Percentiles rank a stretch among this genome's conserved stretches.
phyloP scores from a whole-genome alignment of 495 filamentous ascomycete species.

The Penicillium samsonianum region DNA sequence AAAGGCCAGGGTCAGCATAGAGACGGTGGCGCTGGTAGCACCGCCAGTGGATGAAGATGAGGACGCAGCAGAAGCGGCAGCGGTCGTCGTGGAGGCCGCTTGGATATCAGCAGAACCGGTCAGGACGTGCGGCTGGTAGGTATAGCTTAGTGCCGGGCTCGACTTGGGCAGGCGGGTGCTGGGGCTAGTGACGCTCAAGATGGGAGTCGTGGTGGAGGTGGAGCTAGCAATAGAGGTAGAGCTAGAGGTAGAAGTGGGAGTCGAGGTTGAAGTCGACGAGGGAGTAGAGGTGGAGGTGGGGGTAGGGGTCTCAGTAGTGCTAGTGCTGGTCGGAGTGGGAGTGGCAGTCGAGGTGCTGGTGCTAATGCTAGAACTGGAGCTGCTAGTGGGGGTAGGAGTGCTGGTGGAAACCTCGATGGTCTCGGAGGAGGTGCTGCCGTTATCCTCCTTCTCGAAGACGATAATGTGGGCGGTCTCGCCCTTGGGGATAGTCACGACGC shows the following conservation, averaged over 20 bases:
- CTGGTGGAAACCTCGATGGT: conserved; percentile 19
- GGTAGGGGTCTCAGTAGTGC: conserved; percentile 28
- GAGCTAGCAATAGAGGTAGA: conserved; percentile 12
- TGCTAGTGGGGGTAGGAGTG: conserved; percentile 21
- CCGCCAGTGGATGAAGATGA: conserved; percentile 18
- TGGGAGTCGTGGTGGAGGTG: conserved; percentile 28
- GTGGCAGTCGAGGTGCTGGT: conserved; percentile 30
- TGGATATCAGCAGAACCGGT: conserved; percentile 13
- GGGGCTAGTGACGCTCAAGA: conserved; percentile 39
- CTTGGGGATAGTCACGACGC: conserved; percentile 74
- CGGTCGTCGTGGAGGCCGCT: conserved; percentile 13
- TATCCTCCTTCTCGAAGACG: conserved; percentile 52
- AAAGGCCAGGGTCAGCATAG: conserved; percentile 31
- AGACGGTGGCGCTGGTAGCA: conserved; percentile 27
- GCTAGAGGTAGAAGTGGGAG: conserved; percentile 16
- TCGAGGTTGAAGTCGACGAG: conserved; percentile 27
- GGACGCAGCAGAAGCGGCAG: conserved; percentile 18
- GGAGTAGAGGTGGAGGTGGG: conserved; percentile 22
- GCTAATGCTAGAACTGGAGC: conserved; percentile 25
- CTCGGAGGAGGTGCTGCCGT: conserved; percentile 23
- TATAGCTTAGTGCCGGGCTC: conserved; percentile 12
- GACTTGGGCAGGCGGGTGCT: conserved; percentile 33
- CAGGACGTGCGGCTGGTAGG: conserved; percentile 13
- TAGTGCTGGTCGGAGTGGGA: conserved; percentile 23
- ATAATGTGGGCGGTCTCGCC: conserved; percentile 69